A percentile compares a stretch with the other conserved stretches of the same genome.
These are phyloP conservation scores for Rhizoctonia solani DNA, from an alignment of 1,284 basidiomycete species.

Conservation along the genomic window DNA sequence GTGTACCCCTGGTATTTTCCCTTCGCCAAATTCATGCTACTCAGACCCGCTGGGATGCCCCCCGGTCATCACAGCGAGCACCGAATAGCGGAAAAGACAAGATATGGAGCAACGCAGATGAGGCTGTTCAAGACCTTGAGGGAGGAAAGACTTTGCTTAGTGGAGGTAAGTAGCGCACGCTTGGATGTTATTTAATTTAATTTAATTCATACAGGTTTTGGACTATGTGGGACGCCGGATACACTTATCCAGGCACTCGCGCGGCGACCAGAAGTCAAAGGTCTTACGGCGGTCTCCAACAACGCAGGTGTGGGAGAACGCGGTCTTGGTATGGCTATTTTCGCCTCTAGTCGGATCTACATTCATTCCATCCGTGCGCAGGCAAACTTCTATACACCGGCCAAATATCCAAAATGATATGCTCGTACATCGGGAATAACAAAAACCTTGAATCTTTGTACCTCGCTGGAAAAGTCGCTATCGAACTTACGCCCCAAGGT, in stretches of 20 bases:
- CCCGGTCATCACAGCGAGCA: conserved; percentile 3
- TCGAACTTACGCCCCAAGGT: conserved; percentile 90
- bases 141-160: conserved; percentile 77
- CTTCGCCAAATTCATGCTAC: conserved; percentile 23
- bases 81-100: conserved; percentile 51
- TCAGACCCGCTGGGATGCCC: conserved; percentile 1
- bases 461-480: conserved; percentile 76
- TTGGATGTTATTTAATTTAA: not conserved
- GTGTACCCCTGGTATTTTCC: conserved; percentile 15
- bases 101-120: conserved; percentile 76
- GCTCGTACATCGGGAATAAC: conserved; percentile 78
- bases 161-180: conserved; percentile 59
- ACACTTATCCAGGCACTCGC: conserved; percentile 83
- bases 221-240: conserved; percentile 58
- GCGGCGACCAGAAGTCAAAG: conserved; percentile 68
- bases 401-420: conserved; percentile 83
- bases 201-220: conserved; percentile 63
- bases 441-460: conserved; percentile 61
- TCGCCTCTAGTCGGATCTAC: conserved; percentile 11
- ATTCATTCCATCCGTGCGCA: conserved; percentile 43
- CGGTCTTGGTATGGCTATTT: conserved; percentile 68
- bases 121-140: conserved; percentile 81
- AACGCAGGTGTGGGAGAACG: conserved; percentile 81
- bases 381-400: conserved; percentile 77
- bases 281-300: conserved; percentile 86